A percentile compares a stretch with the other conserved stretches of the same genome.
Conservation (phyloP, 139 green algal species). For the Coelastrella sp. region DNA sequence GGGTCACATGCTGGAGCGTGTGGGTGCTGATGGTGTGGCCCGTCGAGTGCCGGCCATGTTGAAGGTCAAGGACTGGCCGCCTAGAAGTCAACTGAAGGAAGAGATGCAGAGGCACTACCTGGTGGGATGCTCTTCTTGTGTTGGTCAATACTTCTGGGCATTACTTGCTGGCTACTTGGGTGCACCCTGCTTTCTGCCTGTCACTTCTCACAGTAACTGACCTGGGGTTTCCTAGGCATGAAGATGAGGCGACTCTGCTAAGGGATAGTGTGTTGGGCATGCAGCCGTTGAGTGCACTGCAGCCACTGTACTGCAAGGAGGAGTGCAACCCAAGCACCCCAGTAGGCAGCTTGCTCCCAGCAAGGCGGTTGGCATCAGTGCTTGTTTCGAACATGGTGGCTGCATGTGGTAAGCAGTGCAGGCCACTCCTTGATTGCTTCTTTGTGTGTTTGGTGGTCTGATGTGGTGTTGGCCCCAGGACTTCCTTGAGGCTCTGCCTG, state of each 20-base stretch:
- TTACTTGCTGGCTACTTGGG: too few relatives aligned
- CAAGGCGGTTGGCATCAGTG: not conserved
- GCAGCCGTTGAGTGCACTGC: too few relatives aligned
- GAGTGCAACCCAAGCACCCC: too few relatives aligned
- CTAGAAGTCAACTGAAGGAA: constrained; percentile 57
- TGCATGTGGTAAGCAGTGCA: not conserved
- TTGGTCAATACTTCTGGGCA: too few relatives aligned
- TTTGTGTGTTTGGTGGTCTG: not conserved
- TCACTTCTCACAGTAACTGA: too few relatives aligned
- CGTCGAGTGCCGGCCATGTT: constrained; percentile 63
- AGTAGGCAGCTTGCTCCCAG: not conserved
- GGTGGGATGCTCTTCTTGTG: constrained; percentile 54
- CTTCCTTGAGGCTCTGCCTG: constrained; percentile 55
- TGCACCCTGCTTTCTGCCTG: too few relatives aligned
- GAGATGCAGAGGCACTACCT: constrained; percentile 66
- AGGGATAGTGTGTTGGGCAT: too few relatives aligned
- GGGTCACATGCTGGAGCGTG: constrained; percentile 7
- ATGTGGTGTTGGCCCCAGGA: constrained; percentile 42
- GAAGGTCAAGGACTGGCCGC: constrained; percentile 94
- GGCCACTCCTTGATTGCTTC: not conserved
- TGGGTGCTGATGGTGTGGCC: constrained; percentile 15
- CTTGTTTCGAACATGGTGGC: not conserved
- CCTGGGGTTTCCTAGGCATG: too few relatives aligned
- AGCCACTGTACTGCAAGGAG: too few relatives aligned
- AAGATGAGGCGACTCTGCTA: too few relatives aligned